Base-by-base conservation (phyloP, 2,329 filamentous ascomycete genomes). In the Laburnicola sp. region DNA sequence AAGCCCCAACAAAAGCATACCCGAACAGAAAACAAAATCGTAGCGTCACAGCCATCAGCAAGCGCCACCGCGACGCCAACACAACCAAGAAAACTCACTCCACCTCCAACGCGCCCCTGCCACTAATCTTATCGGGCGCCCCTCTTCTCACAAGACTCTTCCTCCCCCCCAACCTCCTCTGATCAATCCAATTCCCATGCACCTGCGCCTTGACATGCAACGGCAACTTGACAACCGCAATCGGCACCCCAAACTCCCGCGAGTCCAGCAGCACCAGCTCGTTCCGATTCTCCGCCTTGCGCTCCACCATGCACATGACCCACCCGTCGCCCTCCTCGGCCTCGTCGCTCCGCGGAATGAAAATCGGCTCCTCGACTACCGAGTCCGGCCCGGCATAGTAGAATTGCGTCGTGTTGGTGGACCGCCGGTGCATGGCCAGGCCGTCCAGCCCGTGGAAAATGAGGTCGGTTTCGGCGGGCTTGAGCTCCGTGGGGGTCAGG, bases 321-420 rank as follows among this genome's bases (percentile, higher is more conserved):
- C 77, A 80, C 1, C 79, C 79, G 52, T 81, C 77, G 0, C 77
- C 78, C 56, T 82, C 78, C 1, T 50, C 63, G 1, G 68, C 71
- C 28, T 68, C 67, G 2, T 71, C 65, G 26, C 41, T 36, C 16
- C 69, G 64, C 3, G 78, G 77, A 23, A 81, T 75, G 52, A 82
- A 82, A 0, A 78, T 73, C 0, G 79, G 80, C 58, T 82, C 79
- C 56, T 81, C 78, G 51, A 79, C 75, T 2, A 51, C 27, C 21
- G 50, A 44, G 1, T 73, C 78, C 3, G 66, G 70, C 0, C 78
- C 77, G 0, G 76, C 71, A 49, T 75, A 80, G 58, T 73, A 81
- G 8, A 76, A 69, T 32, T 78, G 71, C 26, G 74, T 69, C 1
- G 59, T 45, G 0, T 73, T 73, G 4, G 69, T 71, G 1, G 54